phyloP scores from a whole-genome alignment of 768 basidiomycete genomes.

The Termitomyces sp. region DNA sequence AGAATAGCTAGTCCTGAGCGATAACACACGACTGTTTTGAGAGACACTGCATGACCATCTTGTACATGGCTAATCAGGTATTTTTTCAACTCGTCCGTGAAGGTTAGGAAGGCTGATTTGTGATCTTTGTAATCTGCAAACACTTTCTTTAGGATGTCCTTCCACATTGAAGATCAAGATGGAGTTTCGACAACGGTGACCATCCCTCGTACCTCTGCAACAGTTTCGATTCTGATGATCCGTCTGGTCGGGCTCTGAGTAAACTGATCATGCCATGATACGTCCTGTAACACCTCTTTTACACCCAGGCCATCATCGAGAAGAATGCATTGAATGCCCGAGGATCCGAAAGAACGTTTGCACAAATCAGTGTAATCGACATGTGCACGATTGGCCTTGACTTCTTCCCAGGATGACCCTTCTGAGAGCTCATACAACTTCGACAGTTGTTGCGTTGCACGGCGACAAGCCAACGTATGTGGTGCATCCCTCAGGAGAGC shows the following conservation, averaged over 20 bases:
- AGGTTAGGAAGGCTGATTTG: slow-evolving; percentile 19
- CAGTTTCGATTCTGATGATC: slow-evolving; percentile 63
- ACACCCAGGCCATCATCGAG: slow-evolving; percentile 69
- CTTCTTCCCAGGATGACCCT: slow-evolving; percentile 48
- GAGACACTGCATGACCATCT: slow-evolving; percentile 51
- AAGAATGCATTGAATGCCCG: slow-evolving; percentile 63
- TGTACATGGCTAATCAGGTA: slow-evolving; percentile 32
- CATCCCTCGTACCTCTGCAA: slow-evolving; percentile 58
- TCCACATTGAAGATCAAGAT: neutral
- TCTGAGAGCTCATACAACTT: slow-evolving; percentile 41
- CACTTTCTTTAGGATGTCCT: slow-evolving; percentile 28
- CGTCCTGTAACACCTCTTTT: slow-evolving; percentile 41
- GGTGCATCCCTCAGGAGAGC: slow-evolving; percentile 46
- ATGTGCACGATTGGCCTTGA: slow-evolving; percentile 42
- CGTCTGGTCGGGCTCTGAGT: slow-evolving; percentile 48
- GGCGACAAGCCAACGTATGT: slow-evolving; percentile 54
- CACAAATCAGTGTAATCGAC: slow-evolving; percentile 57
- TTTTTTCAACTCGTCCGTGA: slow-evolving; percentile 30
- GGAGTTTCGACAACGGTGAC: neutral
- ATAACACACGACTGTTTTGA: slow-evolving; percentile 78
- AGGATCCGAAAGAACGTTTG: slow-evolving; percentile 42
- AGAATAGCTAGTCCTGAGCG: slow-evolving; percentile 65
- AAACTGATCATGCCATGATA: slow-evolving; percentile 60
- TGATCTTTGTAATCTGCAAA: slow-evolving; percentile 13
- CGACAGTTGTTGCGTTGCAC: slow-evolving; percentile 52